Conservation (phyloP, 768 basidiomycete genomes). For the Calocera cornea region DNA sequence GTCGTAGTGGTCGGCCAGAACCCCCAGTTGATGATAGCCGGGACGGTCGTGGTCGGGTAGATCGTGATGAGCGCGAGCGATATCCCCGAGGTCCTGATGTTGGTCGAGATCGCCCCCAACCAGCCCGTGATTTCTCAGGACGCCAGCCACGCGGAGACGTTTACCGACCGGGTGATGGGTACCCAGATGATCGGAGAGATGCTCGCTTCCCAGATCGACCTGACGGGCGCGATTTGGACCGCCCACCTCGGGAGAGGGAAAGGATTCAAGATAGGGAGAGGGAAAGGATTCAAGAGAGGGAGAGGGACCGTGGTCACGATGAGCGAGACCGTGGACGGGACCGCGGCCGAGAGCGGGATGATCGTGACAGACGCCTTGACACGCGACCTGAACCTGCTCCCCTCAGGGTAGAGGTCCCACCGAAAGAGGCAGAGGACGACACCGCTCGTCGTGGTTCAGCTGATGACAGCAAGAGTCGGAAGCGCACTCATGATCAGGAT, state of each 20-base stretch:
- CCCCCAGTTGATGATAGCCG: neutral
- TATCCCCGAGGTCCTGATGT: slow-evolving; percentile 1
- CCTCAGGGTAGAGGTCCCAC: neutral
- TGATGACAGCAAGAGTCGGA: neutral
- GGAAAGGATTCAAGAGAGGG: slow-evolving; percentile 36
- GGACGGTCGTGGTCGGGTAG: neutral
- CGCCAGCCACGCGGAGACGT: neutral
- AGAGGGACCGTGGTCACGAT: slow-evolving; percentile 26
- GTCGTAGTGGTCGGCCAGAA: neutral
- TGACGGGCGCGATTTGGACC: slow-evolving; percentile 25
- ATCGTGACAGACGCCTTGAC: neutral
- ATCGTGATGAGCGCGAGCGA: neutral
- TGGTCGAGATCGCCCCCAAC: neutral
- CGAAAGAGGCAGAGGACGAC: neutral
- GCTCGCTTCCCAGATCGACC: neutral
- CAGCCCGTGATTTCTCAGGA: neutral
- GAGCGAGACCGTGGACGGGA: slow-evolving; percentile 42
- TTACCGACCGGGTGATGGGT: neutral
- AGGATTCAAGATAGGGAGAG: slow-evolving; percentile 37
- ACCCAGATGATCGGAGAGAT: neutral
- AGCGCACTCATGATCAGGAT: neutral
- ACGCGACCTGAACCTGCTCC: neutral
- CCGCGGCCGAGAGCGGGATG: slow-evolving; percentile 9
- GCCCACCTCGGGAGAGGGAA: slow-evolving; percentile 29
- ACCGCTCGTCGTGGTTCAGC: neutral